Evolutionary conservation across 208 protist species (phyloP).

Genomic region (Crithidia mellificae): DNA sequence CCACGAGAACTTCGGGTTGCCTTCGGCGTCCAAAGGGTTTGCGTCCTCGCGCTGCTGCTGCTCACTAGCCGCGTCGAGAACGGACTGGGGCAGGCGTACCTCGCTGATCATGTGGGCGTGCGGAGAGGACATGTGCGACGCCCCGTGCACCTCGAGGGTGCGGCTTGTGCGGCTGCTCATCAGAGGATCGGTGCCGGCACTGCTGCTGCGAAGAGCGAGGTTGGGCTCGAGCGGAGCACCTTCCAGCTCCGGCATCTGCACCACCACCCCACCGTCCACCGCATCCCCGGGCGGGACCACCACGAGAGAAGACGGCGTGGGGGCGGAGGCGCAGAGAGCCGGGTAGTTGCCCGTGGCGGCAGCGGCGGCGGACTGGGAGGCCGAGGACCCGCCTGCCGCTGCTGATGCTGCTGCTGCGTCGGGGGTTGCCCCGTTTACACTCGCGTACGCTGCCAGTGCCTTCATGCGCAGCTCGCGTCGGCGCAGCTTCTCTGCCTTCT

Average conservation of each 20-base stretch:
- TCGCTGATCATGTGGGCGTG: constrained; percentile 14
- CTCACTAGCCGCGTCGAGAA: not conserved
- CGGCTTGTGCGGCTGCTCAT: not conserved
- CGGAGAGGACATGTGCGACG: not conserved
- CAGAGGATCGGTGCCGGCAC: not conserved
- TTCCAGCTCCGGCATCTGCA: constrained; percentile 5
- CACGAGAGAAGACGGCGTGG: not conserved
- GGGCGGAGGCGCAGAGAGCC: not conserved
- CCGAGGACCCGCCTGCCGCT: no score
- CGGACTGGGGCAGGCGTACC: constrained; percentile 7
- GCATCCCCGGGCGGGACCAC: not conserved
- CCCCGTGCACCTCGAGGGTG: constrained; percentile 11
- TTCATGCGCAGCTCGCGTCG: not conserved
- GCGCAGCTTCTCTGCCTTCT: constrained; percentile 2
- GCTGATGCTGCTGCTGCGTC: no score
- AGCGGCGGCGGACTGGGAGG: not conserved
- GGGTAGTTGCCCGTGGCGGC: not conserved
- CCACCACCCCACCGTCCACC: not conserved
- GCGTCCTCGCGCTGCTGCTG: not conserved
- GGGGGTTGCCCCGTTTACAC: not conserved
- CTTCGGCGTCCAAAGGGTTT: not conserved
- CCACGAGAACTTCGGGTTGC: no score
- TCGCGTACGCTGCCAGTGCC: not conserved
- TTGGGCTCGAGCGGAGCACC: constrained; percentile 9
- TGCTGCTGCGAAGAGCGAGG: not conserved